These are phyloP conservation scores for Neonothopanus nambi DNA, from an alignment of 1,284 basidiomycete species.

Conservation along the genomic window DNA sequence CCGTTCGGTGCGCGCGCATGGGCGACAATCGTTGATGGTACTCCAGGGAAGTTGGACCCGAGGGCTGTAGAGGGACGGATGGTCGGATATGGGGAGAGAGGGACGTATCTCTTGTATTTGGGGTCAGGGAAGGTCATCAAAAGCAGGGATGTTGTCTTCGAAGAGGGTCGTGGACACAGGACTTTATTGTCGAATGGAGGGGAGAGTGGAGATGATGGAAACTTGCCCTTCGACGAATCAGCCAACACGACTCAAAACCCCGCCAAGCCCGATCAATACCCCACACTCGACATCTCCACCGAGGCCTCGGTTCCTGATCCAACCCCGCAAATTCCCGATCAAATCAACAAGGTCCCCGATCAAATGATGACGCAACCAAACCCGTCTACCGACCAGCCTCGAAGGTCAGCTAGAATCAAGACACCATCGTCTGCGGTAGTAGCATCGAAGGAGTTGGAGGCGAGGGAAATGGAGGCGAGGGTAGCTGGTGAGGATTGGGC, in stretches of 20 bases:
- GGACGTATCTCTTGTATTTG: constrained; percentile 22
- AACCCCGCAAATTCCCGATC: background rate
- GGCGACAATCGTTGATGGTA: constrained; percentile 24
- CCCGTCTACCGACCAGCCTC: too few relatives aligned
- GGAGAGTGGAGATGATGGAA: background rate
- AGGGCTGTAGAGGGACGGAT: constrained; percentile 19
- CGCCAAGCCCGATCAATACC: too few relatives aligned
- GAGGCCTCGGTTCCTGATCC: background rate
- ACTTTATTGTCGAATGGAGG: constrained; percentile 10
- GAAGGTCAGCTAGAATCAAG: background rate
- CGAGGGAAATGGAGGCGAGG: background rate
- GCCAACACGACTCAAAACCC: background rate
- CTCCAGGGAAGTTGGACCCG: constrained; percentile 23
- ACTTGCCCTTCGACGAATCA: background rate
- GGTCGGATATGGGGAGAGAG: constrained; percentile 24
- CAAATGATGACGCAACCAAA: background rate
- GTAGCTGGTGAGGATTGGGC: background rate
- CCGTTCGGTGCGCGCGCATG: constrained; percentile 25
- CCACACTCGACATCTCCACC: background rate
- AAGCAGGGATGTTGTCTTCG: constrained; percentile 27
- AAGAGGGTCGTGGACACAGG: constrained; percentile 22
- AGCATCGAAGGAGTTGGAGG: too few relatives aligned
- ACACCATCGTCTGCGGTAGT: background rate
- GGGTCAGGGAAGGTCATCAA: constrained; percentile 6
- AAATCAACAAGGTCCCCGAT: background rate